Conservation (phyloP, 139 green algal genomes). For the Ostreobium quekettii region DNA sequence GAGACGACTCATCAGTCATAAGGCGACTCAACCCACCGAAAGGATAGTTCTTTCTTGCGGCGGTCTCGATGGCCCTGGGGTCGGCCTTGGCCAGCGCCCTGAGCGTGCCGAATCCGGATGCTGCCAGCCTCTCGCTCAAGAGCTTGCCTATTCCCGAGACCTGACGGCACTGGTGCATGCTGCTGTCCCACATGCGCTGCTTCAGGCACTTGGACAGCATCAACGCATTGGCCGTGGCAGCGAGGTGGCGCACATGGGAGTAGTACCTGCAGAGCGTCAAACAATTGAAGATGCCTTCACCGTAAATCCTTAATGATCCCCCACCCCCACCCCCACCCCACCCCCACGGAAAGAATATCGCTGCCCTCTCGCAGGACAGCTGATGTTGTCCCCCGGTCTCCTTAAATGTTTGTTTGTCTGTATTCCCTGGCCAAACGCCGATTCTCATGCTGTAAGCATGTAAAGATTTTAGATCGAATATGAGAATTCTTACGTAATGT, state of each 20-base stretch:
- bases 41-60: slow-evolving; percentile 50
- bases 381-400: neutral
- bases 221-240: slow-evolving; percentile 44
- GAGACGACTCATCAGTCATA: neutral
- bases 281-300: too few relatives aligned
- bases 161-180: slow-evolving; percentile 31
- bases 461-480: too few relatives aligned
- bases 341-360: too few relatives aligned
- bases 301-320: too few relatives aligned
- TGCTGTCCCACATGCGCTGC: slow-evolving; percentile 50
- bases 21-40: slow-evolving; percentile 33
- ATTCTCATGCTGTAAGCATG: too few relatives aligned
- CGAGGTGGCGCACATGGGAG: slow-evolving; percentile 27
- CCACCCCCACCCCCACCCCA: too few relatives aligned
- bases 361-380: too few relatives aligned
- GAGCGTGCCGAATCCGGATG: slow-evolving; percentile 34
- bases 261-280: slow-evolving; percentile 43
- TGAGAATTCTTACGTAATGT: too few relatives aligned
- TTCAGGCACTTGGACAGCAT: slow-evolving; percentile 30
- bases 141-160: slow-evolving; percentile 42
- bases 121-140: slow-evolving; percentile 38
- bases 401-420: too few relatives aligned
- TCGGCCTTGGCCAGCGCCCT: slow-evolving; percentile 35
- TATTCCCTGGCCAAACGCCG: too few relatives aligned
- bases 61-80: slow-evolving; percentile 44